Evolutionary conservation across 169 alveolate species (phyloP).

Genomic region (Besnoitia besnoiti): DNA sequence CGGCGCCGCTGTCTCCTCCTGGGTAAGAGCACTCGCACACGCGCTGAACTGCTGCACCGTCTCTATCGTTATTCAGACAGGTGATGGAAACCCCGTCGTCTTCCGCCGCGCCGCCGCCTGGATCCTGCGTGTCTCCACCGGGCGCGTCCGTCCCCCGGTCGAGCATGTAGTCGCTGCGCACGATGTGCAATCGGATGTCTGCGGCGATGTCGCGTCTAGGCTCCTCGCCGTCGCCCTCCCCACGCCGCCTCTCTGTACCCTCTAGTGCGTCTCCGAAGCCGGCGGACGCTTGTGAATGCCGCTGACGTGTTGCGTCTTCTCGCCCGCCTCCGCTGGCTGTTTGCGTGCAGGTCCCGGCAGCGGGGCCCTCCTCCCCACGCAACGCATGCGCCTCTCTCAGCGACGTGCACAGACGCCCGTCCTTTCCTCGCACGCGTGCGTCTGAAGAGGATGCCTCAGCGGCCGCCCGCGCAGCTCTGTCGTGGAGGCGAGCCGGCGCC

Average conservation of each 20-base stretch:
- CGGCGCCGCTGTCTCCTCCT: too few species aligned
- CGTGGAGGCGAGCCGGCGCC: constrained; percentile 37
- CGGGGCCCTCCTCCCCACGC: too few species aligned
- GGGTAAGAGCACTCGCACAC: neutral
- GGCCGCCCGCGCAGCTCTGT: neutral
- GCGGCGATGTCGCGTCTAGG: neutral
- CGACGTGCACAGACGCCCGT: too few species aligned
- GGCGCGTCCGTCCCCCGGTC: neutral
- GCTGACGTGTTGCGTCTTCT: neutral
- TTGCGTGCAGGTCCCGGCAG: neutral
- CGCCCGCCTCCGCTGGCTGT: constrained; percentile 33
- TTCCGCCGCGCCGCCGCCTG: neutral
- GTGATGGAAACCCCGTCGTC: neutral
- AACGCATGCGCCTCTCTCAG: too few species aligned
- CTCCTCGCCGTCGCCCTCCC: neutral
- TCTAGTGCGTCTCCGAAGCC: neutral
- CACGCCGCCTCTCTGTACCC: neutral
- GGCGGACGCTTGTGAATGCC: neutral
- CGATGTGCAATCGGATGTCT: constrained; percentile 41
- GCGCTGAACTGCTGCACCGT: neutral
- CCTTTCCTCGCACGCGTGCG: neutral
- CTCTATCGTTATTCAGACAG: neutral
- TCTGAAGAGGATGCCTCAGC: neutral
- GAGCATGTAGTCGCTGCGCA: constrained; percentile 49
- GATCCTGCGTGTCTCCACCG: neutral